A percentile compares a stretch with the other conserved stretches of the same genome.
Conservation (phyloP, 108 stramenopile species). For the Epithemia pelagica region DNA sequence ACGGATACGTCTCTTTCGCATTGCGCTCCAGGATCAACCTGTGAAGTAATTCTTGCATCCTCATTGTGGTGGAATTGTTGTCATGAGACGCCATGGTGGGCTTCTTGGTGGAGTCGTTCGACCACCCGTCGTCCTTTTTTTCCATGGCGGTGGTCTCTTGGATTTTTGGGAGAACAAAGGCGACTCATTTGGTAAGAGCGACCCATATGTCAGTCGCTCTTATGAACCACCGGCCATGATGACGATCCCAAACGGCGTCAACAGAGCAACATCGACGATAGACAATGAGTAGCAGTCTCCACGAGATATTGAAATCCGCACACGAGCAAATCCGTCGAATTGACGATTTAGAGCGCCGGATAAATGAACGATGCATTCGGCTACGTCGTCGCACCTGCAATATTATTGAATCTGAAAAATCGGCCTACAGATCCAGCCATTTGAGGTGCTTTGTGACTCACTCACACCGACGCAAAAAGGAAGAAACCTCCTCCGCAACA, state of each 20-base stretch:
- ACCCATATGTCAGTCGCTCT: too few relatives aligned
- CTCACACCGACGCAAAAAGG: conserved; percentile 1
- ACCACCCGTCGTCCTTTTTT: too few relatives aligned
- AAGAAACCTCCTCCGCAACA: conserved; percentile 1
- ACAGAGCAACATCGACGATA: background rate
- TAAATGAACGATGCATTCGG: conserved; percentile 47
- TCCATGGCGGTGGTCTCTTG: too few relatives aligned
- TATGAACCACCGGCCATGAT: too few relatives aligned
- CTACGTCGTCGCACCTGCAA: conserved; percentile 50
- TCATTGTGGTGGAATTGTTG: too few relatives aligned
- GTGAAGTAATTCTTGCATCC: background rate
- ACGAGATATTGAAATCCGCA: conserved; percentile 23
- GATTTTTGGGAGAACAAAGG: too few relatives aligned
- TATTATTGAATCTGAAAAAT: conserved; percentile 37
- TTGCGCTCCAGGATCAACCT: conserved; percentile 52
- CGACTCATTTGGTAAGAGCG: too few relatives aligned
- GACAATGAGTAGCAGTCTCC: conserved; percentile 5
- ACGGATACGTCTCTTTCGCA: conserved; percentile 59
- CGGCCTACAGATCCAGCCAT: conserved; percentile 47
- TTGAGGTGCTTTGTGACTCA: conserved; percentile 66
- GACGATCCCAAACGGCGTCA: background rate
- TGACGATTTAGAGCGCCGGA: conserved; percentile 51
- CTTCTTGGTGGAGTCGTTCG: too few relatives aligned
- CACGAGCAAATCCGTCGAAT: conserved; percentile 26
- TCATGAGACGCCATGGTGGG: too few relatives aligned